phyloP scores from a whole-genome alignment of 257 asterid genomes.

The Nicotiana undulata region DNA sequence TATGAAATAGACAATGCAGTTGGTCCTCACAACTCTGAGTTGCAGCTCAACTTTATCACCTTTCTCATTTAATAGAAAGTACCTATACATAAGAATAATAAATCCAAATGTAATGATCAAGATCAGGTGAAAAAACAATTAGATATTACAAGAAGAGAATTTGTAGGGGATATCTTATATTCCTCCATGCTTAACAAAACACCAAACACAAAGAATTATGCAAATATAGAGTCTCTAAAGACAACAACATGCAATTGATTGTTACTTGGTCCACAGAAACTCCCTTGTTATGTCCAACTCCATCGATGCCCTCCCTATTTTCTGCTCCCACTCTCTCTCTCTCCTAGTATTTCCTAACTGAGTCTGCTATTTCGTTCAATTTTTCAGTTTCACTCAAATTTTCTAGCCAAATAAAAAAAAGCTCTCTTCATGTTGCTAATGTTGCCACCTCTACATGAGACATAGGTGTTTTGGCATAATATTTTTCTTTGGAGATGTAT shows the following conservation, averaged over 20 bases:
- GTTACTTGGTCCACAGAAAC: not conserved
- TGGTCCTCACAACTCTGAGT: slow-evolving; percentile 81
- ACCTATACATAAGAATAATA: slow-evolving; percentile 33
- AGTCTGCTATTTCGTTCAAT: not conserved
- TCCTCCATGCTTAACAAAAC: not conserved
- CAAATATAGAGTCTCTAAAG: not conserved
- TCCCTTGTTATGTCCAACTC: not conserved
- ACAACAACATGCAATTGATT: not conserved
- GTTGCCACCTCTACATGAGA: not conserved
- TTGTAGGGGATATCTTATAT: not conserved
- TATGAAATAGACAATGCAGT: too few relatives aligned
- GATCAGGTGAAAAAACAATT: not conserved
- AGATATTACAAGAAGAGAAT: not conserved
- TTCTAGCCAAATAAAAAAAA: not conserved
- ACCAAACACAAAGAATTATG: not conserved
- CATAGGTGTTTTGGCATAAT: not conserved
- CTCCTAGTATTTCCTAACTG: not conserved
- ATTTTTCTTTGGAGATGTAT: not conserved
- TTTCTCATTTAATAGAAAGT: slow-evolving; percentile 66
- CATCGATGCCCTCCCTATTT: not conserved
- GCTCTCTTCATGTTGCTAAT: not conserved
- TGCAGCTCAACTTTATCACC: slow-evolving; percentile 77
- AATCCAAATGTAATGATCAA: slow-evolving; percentile 4
- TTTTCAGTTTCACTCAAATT: not conserved
- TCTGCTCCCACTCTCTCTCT: not conserved